Percentiles rank a stretch among this genome's conserved stretches.
Evolutionary conservation across 306 rosid genomes (phyloP).

Genomic region (Rosa chinensis): DNA sequence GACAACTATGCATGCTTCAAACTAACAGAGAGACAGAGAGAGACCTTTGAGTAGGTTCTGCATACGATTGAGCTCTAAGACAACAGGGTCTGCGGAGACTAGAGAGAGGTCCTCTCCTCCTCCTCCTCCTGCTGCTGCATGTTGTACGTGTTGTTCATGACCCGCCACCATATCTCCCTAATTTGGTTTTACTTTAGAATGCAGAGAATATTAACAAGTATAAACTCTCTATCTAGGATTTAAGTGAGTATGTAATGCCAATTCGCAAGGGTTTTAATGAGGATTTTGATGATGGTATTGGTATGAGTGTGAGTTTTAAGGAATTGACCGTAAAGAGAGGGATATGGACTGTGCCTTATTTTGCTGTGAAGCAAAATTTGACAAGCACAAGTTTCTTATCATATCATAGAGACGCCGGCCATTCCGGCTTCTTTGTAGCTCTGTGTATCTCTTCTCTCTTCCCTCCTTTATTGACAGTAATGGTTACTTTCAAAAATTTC

Average conservation of each 20-base stretch:
- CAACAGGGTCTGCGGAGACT: constrained; percentile 53
- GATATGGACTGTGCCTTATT: constrained; percentile 22
- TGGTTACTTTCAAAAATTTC: constrained; percentile 27
- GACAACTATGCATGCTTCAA: not conserved
- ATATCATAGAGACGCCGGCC: constrained; percentile 36
- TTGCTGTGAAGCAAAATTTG: constrained; percentile 48
- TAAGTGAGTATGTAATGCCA: constrained; percentile 8
- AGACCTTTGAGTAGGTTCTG: constrained; percentile 70
- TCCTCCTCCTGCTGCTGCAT: not conserved
- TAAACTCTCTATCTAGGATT: constrained; percentile 22
- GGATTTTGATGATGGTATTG: constrained; percentile 1
- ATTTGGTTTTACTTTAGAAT: not conserved
- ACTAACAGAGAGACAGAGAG: not conserved
- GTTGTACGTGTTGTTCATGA: constrained; percentile 44
- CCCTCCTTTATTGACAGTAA: constrained; percentile 41
- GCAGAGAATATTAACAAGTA: constrained; percentile 19
- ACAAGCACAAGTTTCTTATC: constrained; percentile 15
- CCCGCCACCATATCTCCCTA: constrained; percentile 45
- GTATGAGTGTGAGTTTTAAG: constrained; percentile 40
- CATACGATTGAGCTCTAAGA: constrained; percentile 68
- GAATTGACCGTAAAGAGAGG: constrained; percentile 63
- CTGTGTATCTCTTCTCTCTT: not conserved
- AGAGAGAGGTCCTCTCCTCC: constrained; percentile 48
- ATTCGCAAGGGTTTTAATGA: constrained; percentile 30
- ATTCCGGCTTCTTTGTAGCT: constrained; percentile 23